These are phyloP conservation scores for Phytophthora boehmeriae DNA, from an alignment of 352 stramenopile genomes.

Conservation along the genomic window DNA sequence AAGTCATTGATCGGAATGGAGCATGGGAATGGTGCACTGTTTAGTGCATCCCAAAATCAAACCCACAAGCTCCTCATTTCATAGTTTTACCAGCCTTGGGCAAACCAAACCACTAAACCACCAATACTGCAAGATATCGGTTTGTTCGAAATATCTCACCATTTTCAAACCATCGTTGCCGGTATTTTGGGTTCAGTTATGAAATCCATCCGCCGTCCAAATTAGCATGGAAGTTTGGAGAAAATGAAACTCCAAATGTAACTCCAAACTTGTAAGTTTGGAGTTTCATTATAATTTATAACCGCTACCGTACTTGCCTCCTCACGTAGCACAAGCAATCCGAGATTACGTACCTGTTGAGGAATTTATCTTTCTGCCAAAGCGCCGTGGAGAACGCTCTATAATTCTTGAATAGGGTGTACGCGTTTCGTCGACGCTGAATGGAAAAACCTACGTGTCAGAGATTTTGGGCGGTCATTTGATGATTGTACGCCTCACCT, in stretches of 20 bases:
- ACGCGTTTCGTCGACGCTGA: not conserved
- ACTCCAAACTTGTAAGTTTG: not conserved
- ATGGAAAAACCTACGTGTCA: conserved; percentile 1
- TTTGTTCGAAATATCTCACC: not conserved
- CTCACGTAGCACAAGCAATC: not conserved
- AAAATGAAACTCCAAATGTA: too few relatives aligned
- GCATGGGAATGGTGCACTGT: too few relatives aligned
- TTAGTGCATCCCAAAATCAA: too few relatives aligned
- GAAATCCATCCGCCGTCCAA: not conserved
- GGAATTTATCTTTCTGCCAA: not conserved
- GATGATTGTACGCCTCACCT: not conserved
- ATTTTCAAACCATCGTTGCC: not conserved
- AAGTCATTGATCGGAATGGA: too few relatives aligned
- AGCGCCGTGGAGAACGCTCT: conserved; percentile 1
- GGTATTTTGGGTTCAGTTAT: not conserved
- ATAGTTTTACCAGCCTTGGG: not conserved
- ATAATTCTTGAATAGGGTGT: conserved; percentile 15
- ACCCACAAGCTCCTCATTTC: too few relatives aligned
- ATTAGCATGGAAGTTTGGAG: not conserved
- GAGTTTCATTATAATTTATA: not conserved
- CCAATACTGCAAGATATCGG: not conserved
- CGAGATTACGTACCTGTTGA: not conserved
- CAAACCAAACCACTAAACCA: conserved; percentile 3
- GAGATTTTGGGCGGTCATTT: not conserved
- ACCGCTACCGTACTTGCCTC: too few relatives aligned